Evolutionary conservation across 257 asterid species (phyloP), one percentile per base, ranked within the genome.

Genomic region (Euphrasia confusa): DNA sequence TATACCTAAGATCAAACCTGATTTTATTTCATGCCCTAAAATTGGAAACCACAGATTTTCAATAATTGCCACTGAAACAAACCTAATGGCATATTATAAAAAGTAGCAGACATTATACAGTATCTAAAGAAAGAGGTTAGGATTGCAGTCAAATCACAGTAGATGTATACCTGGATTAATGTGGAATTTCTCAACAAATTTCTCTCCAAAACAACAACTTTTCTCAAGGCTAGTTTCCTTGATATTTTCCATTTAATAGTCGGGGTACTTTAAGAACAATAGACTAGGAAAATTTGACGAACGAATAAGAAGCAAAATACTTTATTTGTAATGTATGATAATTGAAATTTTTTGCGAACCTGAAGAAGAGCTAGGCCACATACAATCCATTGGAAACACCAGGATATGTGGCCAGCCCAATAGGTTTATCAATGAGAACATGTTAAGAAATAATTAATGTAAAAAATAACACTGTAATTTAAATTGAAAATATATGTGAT

Each of bases 161-260:
- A 14, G 55, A 62, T 24, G 35, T 74, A 66, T 72, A 93, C 99
- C 99, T 93, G 87, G 70, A 89, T 83, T 75, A 89, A 69, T 59
- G 97, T 89, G 69, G 85, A 78, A 64, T 80, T 82, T 47, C 69
- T 68, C 71, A 49, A 77, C 72, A 61, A 58, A 74, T 83, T 77
- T 59, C 96, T 87, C 77, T 87, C 96, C 76, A 92, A 81, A 79
- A 87, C 83, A 40, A 13, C 33, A 39, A 85, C 90, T 72, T 75
- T 84, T 75, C 99, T 92, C 74, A 84, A 79, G 63, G 99, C 86
- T 64, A 88, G 94, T 78, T 92, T 92, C 72, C 99, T 97, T 92
- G 85, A 61, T 49, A 72, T 64, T 68, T 60, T 68, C 7, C 21
- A 61, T 57, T 39, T 71, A 13, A 42, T 35, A 49, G 40, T 39